Evolutionary conservation across 2,329 filamentous ascomycete species (phyloP).

Genomic region (Fragosphaeria purpurea): DNA sequence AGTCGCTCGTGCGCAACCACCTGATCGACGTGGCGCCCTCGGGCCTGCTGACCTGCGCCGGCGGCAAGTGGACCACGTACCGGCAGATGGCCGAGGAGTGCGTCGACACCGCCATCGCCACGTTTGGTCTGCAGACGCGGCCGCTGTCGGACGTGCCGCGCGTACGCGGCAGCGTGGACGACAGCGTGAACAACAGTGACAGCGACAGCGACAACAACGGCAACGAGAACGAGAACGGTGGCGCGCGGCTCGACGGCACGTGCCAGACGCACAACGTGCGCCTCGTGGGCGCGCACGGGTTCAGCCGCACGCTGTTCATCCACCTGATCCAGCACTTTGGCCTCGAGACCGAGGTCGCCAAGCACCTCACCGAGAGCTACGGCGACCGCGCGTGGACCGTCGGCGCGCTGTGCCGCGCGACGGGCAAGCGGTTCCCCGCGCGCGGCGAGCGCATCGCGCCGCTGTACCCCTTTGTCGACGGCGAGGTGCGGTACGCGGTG

Average conservation of each 20-base stretch:
- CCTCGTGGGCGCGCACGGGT: slow-evolving; percentile 65
- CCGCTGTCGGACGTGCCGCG: slow-evolving; percentile 42
- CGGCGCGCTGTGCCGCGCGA: slow-evolving; percentile 69
- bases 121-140: slow-evolving; percentile 49
- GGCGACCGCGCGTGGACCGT: slow-evolving; percentile 91
- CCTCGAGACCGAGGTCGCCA: slow-evolving; percentile 85
- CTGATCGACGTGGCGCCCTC: slow-evolving; percentile 64
- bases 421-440: slow-evolving; percentile 70
- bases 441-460: slow-evolving; percentile 69
- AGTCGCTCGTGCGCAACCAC: slow-evolving; percentile 74
- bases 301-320: slow-evolving; percentile 84
- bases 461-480: slow-evolving; percentile 85
- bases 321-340: slow-evolving; percentile 91
- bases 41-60: slow-evolving; percentile 68
- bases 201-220: slow-evolving; percentile 26
- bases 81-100: slow-evolving; percentile 81
- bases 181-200: slow-evolving; percentile 37
- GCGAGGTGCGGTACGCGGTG: slow-evolving; percentile 81
- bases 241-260: slow-evolving; percentile 57
- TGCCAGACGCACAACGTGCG: slow-evolving; percentile 68
- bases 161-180: slow-evolving; percentile 43
- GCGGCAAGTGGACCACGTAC: slow-evolving; percentile 84
- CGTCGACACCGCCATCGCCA: slow-evolving; percentile 64
- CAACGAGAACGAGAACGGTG: slow-evolving; percentile 57
- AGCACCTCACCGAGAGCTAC: slow-evolving; percentile 78